Evolutionary conservation across 306 rosid genomes (phyloP).

Genomic region (Prunus dulcis): DNA sequence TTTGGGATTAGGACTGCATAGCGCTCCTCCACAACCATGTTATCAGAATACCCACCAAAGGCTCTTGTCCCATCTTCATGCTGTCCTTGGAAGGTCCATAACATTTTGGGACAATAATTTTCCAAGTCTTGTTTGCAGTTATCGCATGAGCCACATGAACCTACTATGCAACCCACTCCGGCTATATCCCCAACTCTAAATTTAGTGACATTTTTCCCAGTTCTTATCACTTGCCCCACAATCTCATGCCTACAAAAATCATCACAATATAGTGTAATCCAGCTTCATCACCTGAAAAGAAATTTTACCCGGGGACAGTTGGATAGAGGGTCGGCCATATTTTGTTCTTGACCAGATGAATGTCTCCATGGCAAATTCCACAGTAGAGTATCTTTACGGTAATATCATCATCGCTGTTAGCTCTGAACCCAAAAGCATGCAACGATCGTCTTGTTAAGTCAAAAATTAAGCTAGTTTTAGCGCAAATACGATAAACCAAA

Average conservation of each 20-base stretch:
- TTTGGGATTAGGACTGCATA: neutral
- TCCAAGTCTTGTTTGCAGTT: neutral
- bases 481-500: too few species aligned
- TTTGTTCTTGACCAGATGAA: slow-evolving; percentile 4
- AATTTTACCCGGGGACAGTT: slow-evolving; percentile 5
- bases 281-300: neutral
- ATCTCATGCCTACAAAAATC: too few species aligned
- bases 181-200: too few species aligned
- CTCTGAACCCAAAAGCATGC: neutral
- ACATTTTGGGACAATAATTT: slow-evolving; percentile 7
- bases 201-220: too few species aligned
- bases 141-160: slow-evolving; percentile 4
- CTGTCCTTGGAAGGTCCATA: neutral
- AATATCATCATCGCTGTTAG: slow-evolving; percentile 7
- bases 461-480: too few species aligned
- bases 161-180: neutral
- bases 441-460: too few species aligned
- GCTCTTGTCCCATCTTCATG: neutral
- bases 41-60: slow-evolving; percentile 9
- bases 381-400: slow-evolving; percentile 6
- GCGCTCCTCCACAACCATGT: neutral
- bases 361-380: slow-evolving; percentile 14
- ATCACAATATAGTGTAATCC: too few species aligned
- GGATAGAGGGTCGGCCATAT: slow-evolving; percentile 1
- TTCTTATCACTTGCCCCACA: too few species aligned